Evolutionary conservation across 2,329 filamentous ascomycete species (phyloP).

Genomic region (Elsinoe australis): DNA sequence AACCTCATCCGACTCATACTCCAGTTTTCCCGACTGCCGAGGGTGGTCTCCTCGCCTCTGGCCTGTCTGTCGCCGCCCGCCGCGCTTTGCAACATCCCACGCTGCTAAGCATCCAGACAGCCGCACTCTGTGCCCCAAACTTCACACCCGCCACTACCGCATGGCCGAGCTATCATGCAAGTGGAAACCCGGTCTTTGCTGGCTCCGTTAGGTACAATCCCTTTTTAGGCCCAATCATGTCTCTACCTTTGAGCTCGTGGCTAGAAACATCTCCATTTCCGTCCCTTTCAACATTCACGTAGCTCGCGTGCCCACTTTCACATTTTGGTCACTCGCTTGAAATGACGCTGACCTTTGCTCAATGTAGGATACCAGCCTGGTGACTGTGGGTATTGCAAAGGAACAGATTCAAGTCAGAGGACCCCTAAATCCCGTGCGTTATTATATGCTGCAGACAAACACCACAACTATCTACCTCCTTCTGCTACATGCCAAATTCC

Average conservation of each 20-base stretch:
- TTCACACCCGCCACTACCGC: not conserved
- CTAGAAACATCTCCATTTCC: slow-evolving; percentile 6
- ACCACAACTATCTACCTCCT: too few species aligned
- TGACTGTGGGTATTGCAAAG: slow-evolving; percentile 47
- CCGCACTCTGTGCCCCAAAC: not conserved
- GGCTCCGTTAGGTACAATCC: slow-evolving; percentile 28
- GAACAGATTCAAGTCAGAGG: slow-evolving; percentile 38
- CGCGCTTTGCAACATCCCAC: not conserved
- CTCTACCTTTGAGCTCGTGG: slow-evolving; percentile 22
- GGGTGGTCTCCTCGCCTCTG: not conserved
- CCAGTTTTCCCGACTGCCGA: not conserved
- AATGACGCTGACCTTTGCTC: not conserved
- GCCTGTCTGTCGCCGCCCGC: not conserved
- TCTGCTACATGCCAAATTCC: slow-evolving; percentile 17
- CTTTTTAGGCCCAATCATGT: slow-evolving; percentile 22
- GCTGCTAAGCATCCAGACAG: not conserved
- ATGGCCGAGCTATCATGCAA: not conserved
- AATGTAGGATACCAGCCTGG: slow-evolving; percentile 41
- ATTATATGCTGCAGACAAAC: not conserved
- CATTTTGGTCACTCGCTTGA: not conserved
- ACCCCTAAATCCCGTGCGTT: slow-evolving; percentile 44
- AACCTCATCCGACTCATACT: not conserved
- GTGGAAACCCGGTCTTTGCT: slow-evolving; percentile 24
- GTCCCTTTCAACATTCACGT: not conserved
- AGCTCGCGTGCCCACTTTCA: slow-evolving; percentile 4